A percentile compares a stretch with the other conserved stretches of the same genome.
These are phyloP conservation scores for Acanthamoeba castellanii DNA, from an alignment of 208 protist species.

Conservation along the genomic window DNA sequence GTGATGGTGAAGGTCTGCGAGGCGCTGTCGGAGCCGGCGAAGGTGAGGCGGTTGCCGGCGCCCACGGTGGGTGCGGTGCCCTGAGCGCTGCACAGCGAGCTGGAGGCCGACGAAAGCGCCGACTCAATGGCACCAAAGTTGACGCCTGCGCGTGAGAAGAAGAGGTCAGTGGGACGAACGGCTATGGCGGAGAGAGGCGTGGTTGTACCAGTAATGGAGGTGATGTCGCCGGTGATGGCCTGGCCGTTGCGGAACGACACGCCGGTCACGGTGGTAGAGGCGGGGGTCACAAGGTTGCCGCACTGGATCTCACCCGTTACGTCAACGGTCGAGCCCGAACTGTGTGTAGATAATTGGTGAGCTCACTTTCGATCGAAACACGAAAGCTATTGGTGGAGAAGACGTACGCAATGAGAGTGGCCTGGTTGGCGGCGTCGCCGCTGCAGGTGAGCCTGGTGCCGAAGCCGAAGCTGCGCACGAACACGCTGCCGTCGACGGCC, in stretches of 20 bases:
- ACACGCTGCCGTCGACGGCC: slow-evolving; percentile 40
- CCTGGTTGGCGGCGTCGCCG: too few relatives aligned
- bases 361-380: too few relatives aligned
- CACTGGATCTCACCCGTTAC: not conserved
- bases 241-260: not conserved
- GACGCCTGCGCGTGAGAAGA: not conserved
- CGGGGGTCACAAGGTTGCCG: not conserved
- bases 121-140: not conserved
- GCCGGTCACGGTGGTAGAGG: not conserved
- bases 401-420: not conserved
- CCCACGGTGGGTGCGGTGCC: not conserved
- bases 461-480: not conserved
- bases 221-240: not conserved
- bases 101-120: not conserved
- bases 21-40: not conserved
- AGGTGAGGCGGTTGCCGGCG: not conserved
- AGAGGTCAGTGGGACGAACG: too few relatives aligned
- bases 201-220: not conserved
- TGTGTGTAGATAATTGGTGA: too few relatives aligned
- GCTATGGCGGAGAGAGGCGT: too few relatives aligned
- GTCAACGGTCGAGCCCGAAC: not conserved
- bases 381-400: too few relatives aligned
- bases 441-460: not conserved
- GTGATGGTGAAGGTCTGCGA: slow-evolving; percentile 36
- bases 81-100: not conserved